These are phyloP conservation scores for Posidonia oceanica DNA, from an alignment of 116 monocot species.

Conservation along the genomic window DNA sequence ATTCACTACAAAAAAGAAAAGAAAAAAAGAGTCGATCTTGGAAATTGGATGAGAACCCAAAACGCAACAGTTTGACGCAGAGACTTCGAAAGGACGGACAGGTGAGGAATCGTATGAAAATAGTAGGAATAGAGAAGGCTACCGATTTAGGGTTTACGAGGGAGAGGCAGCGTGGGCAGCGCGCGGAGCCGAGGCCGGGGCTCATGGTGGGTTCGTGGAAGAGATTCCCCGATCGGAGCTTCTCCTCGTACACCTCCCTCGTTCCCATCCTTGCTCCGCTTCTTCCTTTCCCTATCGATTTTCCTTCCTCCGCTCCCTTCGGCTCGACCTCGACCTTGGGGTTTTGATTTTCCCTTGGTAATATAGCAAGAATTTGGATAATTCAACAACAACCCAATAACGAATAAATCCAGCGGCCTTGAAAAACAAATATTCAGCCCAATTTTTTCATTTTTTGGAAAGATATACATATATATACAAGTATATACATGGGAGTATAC, in stretches of 20 bases:
- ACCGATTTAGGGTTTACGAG: slow-evolving; percentile 47
- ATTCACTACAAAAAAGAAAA: neutral
- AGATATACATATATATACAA: too few relatives aligned
- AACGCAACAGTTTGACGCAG: too few relatives aligned
- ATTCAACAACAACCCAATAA: too few relatives aligned
- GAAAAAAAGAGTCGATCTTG: too few relatives aligned
- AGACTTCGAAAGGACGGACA: neutral
- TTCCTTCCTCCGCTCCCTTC: too few relatives aligned
- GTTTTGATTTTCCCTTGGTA: neutral
- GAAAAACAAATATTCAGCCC: too few relatives aligned
- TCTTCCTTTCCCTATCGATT: neutral
- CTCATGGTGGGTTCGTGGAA: slow-evolving; percentile 89
- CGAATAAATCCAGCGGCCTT: too few relatives aligned
- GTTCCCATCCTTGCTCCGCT: slow-evolving; percentile 48
- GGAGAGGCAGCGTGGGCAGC: slow-evolving; percentile 93
- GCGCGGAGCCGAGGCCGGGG: slow-evolving; percentile 75
- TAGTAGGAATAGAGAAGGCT: too few relatives aligned
- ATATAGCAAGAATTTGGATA: neutral
- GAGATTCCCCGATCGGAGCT: slow-evolving; percentile 78
- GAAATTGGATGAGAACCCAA: too few relatives aligned
- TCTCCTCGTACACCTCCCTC: slow-evolving; percentile 96
- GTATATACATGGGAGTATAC: too few relatives aligned
- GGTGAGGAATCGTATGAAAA: neutral
- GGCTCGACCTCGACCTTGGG: neutral
- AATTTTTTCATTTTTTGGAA: too few relatives aligned